Conservation (phyloP, 768 basidiomycete genomes). For the Suillus clintonianus region DNA sequence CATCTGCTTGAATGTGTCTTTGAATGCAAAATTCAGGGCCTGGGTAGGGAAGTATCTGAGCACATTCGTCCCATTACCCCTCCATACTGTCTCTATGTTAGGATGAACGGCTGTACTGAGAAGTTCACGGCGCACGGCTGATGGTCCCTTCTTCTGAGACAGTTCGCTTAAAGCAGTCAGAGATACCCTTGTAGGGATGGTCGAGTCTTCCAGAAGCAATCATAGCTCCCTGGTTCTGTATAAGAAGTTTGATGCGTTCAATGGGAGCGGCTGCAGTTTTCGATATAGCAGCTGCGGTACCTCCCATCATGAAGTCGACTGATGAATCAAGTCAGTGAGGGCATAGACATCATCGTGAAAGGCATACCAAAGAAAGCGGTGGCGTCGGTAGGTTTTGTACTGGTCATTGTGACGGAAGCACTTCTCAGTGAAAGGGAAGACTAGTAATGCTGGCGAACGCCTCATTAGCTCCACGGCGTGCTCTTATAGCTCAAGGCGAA, state of each 20-base stretch:
- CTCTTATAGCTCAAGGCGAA: not conserved
- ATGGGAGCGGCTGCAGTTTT: conserved; percentile 43
- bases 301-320: conserved; percentile 42
- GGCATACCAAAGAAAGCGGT: conserved; percentile 22
- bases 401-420: not conserved
- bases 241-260: conserved; percentile 41
- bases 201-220: conserved; percentile 36
- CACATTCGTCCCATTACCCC: conserved; percentile 46
- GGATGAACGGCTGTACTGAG: not conserved
- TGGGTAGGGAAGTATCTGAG: conserved; percentile 49
- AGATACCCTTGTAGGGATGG: conserved; percentile 38
- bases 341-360: not conserved
- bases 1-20: conserved; percentile 42
- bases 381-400: not conserved
- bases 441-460: not conserved
- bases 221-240: conserved; percentile 43
- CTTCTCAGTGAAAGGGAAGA: not conserved
- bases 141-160: conserved; percentile 38
- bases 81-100: conserved; percentile 37
- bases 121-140: conserved; percentile 31
- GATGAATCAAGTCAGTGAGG: conserved; percentile 5
- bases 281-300: conserved; percentile 36
- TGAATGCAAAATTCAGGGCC: conserved; percentile 50
- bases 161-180: conserved; percentile 36
- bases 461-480: not conserved